Base-by-base conservation (phyloP, 352 stramenopile species). In the Pythium vanterpoolii region DNA sequence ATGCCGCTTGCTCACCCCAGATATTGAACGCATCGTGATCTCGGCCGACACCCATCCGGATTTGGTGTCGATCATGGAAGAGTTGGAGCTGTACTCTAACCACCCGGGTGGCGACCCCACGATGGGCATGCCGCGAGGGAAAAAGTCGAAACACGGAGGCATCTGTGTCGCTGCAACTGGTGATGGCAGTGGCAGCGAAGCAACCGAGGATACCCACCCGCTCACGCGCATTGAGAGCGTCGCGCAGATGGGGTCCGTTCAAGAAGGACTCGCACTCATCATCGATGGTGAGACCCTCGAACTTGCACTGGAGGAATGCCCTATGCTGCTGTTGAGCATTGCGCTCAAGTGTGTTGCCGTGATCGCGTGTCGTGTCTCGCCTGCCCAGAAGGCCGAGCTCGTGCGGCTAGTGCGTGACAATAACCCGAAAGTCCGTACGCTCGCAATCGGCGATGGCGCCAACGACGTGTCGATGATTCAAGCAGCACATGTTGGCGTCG, bases 381-480 rank as follows among this genome's bases (percentile, higher is more conserved):
- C 96, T 10, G 87, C 85, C 0, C 96, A 98, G 53, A 98, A 98
- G 62, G 87, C 89, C 0, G 66, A 98, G 39, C 64, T 98, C 19
- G 94, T 98, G 48, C 73, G 71, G 0, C 63, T 98, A 1, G 94
- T 98, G 34, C 95, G 95, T 28, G 73, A 92, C n/a, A 87, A 93
- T 48, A 93, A 95, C 38, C 83, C 85, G 0, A 72, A 78, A 21
- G 72, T 92, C 5, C 83, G 87, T 47, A 97, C 89, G 14, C 69
- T 98, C 8, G 83, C 88, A 14, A 97, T 98, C 28, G 92, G 95
- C 16, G 95, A 98, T 68, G 95, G 95, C 48, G 95, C 93, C 16
- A 98, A 98, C 73, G 95, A 98, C 56, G 95, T 98, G 7, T 87
- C 82, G 31, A 98, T 98, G 95, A 97, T 98, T 39, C 89, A 98